phyloP scores from a whole-genome alignment of 2,329 filamentous ascomycete genomes.

The Scedosporium boydii region DNA sequence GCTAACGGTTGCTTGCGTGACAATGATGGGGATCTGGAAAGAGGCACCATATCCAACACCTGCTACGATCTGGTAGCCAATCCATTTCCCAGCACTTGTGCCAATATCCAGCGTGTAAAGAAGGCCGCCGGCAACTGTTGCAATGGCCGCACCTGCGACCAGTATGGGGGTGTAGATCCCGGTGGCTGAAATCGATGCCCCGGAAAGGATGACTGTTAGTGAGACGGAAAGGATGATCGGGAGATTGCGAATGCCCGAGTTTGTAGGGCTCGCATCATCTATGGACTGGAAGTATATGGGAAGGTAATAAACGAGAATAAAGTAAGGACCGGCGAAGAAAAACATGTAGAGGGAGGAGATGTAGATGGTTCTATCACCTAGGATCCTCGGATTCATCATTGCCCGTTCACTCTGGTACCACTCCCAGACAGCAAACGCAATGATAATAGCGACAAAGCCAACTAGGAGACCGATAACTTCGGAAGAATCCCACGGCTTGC shows the following conservation, averaged over 20 bases:
- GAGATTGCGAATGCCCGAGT: constrained; percentile 17
- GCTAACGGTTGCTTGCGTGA: constrained; percentile 30
- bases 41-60: constrained; percentile 31
- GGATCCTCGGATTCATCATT: constrained; percentile 30
- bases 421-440: constrained; percentile 22
- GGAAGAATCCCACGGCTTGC: constrained; percentile 19
- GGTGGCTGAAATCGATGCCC: constrained; percentile 23
- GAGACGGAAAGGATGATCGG: constrained; percentile 11
- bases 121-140: constrained; percentile 28
- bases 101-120: constrained; percentile 28
- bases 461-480: constrained; percentile 28
- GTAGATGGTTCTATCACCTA: constrained; percentile 27
- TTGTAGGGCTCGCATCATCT: constrained; percentile 25
- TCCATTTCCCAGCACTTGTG: constrained; percentile 27
- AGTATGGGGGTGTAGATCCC: constrained; percentile 37
- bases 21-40: constrained; percentile 31
- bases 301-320: constrained; percentile 27
- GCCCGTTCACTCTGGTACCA: constrained; percentile 22
- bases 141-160: constrained; percentile 23
- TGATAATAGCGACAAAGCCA: constrained; percentile 19
- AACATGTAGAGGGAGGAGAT: constrained; percentile 19
- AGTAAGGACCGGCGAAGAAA: constrained; percentile 25
- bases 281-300: constrained; percentile 38
- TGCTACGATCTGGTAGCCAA: constrained; percentile 33
- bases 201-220: constrained; percentile 11